Evolutionary conservation across 441 rosid genomes (phyloP).

Genomic region (California macrophylla): DNA sequence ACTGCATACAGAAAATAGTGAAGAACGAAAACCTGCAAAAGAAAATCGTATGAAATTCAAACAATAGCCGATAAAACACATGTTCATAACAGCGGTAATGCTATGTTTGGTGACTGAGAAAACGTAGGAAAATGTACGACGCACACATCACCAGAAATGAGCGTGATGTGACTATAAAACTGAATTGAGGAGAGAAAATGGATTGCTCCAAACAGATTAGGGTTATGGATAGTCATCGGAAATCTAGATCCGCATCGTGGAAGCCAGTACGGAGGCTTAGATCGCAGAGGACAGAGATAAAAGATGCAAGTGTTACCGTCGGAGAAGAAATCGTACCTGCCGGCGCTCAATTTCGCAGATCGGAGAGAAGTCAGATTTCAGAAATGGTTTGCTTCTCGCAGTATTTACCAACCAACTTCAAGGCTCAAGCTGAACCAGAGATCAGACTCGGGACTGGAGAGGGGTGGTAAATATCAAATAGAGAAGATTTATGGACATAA

Average conservation of each 20-base stretch:
- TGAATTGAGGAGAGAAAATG: not conserved
- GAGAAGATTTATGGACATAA: too few species aligned
- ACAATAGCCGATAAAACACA: not conserved
- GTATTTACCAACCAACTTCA: not conserved
- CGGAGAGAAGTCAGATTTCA: not conserved
- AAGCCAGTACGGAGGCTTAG: not conserved
- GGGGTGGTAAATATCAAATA: not conserved
- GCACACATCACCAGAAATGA: not conserved
- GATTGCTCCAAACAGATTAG: not conserved
- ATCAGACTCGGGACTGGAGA: too few species aligned
- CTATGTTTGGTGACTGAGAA: constrained; percentile 4
- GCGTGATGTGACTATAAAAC: not conserved
- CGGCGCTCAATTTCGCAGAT: not conserved
- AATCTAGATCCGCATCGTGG: not conserved
- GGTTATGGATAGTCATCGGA: not conserved
- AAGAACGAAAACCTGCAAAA: not conserved
- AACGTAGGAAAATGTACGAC: not conserved
- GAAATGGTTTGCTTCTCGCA: not conserved
- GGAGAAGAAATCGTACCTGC: not conserved
- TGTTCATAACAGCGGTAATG: not conserved
- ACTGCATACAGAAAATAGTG: not conserved
- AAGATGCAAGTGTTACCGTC: not conserved
- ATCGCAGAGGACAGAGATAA: not conserved
- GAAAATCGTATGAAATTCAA: not conserved
- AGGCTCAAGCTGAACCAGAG: not conserved